Evolutionary conservation across 1,284 basidiomycete genomes (phyloP).

Genomic region (Limonomyces culmigenus): DNA sequence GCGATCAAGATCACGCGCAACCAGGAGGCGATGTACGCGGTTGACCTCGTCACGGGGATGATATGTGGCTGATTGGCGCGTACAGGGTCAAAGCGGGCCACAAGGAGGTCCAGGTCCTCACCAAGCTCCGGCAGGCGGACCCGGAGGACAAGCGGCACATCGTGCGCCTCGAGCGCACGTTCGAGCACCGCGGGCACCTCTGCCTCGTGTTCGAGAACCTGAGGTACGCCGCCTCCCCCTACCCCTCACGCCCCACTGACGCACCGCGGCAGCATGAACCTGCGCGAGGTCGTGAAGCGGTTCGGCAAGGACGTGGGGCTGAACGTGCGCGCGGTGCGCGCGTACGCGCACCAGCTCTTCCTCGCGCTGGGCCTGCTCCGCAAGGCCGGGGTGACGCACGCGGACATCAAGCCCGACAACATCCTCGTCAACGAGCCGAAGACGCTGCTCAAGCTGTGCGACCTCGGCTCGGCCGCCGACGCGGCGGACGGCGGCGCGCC

Average conservation of each 20-base stretch:
- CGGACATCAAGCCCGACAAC: conserved; percentile 96
- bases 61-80: background rate
- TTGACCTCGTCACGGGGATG: conserved; percentile 8
- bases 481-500: conserved; percentile 89
- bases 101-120: conserved; percentile 84
- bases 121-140: conserved; percentile 76
- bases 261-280: conserved; percentile 64
- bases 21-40: conserved; percentile 95
- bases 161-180: conserved; percentile 80
- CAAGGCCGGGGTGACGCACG: conserved; percentile 91
- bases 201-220: conserved; percentile 94
- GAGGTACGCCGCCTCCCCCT: conserved; percentile 35
- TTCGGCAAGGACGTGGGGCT: conserved; percentile 97
- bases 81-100: conserved; percentile 84
- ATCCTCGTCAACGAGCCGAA: conserved; percentile 92
- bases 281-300: conserved; percentile 95
- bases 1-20: conserved; percentile 95
- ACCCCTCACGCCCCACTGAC: conserved; percentile 3
- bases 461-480: conserved; percentile 91
- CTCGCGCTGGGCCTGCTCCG: conserved; percentile 72
- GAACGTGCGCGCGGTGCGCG: conserved; percentile 91
- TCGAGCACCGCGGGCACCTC: conserved; percentile 93
- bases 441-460: conserved; percentile 86
- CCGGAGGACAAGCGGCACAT: conserved; percentile 96
- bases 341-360: conserved; percentile 95